Evolutionary conservation across 805 yeast species (phyloP).

Genomic region (Schizosaccharomyces cryophilus): DNA sequence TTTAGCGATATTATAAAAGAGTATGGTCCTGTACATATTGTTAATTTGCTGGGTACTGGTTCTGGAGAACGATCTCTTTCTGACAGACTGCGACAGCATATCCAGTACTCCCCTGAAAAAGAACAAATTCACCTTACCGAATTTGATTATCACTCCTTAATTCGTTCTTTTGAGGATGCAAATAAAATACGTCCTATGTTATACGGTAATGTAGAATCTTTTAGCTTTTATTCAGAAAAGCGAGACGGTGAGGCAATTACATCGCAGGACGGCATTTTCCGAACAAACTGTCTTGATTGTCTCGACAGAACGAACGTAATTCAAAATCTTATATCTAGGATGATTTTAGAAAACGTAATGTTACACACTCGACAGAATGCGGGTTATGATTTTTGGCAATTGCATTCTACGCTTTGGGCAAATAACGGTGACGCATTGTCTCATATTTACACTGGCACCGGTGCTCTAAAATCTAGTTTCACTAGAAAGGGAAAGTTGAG

Average conservation of each 20-base stretch:
- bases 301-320: constrained; percentile 80
- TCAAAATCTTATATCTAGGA: constrained; percentile 47
- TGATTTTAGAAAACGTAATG: constrained; percentile 27
- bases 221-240: constrained; percentile 67
- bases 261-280: constrained; percentile 72
- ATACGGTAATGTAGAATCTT: constrained; percentile 13
- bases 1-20: constrained; percentile 41
- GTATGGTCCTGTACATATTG: constrained; percentile 71
- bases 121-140: constrained; percentile 37
- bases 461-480: constrained; percentile 82
- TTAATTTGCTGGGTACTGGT: constrained; percentile 66
- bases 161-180: constrained; percentile 1
- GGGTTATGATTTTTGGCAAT: constrained; percentile 31
- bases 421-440: constrained; percentile 94
- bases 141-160: constrained; percentile 62
- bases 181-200: background rate
- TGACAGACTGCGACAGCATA: constrained; percentile 37
- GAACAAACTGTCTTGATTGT: constrained; percentile 88
- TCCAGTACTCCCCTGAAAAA: constrained; percentile 13
- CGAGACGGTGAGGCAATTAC: constrained; percentile 26
- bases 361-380: constrained; percentile 19
- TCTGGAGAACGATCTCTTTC: constrained; percentile 53
- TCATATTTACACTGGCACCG: constrained; percentile 90
- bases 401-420: constrained; percentile 84
- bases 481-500: constrained; percentile 92